phyloP scores from a whole-genome alignment of 169 alveolate species.

The Theileria annulata region DNA sequence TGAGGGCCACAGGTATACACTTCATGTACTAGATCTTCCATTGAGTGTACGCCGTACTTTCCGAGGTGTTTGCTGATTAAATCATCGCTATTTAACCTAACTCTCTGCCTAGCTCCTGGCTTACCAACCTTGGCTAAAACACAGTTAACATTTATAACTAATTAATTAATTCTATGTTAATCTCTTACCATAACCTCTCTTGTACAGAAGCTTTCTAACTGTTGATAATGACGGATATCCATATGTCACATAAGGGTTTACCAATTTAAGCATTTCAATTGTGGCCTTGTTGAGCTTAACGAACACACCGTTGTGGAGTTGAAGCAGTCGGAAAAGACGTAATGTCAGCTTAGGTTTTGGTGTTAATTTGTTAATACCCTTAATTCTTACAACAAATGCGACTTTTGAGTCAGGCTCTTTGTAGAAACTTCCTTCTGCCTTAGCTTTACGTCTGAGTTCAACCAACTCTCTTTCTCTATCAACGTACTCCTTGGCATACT shows the following conservation, averaged over 20 bases:
- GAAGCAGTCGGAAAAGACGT: slow-evolving; percentile 95
- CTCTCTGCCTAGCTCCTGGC: slow-evolving; percentile 78
- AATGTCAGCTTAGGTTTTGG: slow-evolving; percentile 95
- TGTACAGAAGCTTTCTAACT: slow-evolving; percentile 93
- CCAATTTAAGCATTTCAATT: slow-evolving; percentile 93
- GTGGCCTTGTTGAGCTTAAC: slow-evolving; percentile 97
- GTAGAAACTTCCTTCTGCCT: slow-evolving; percentile 74
- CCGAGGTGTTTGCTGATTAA: slow-evolving; percentile 72
- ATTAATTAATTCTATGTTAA: slow-evolving; percentile 31
- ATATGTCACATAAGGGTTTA: slow-evolving; percentile 96
- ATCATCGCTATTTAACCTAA: slow-evolving; percentile 68
- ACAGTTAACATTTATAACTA: slow-evolving; percentile 17
- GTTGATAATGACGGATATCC: slow-evolving; percentile 96
- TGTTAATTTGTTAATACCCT: slow-evolving; percentile 96
- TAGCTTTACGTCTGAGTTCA: slow-evolving; percentile 75
- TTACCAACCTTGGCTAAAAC: slow-evolving; percentile 76
- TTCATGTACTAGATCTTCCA: slow-evolving; percentile 98
- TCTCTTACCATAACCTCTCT: slow-evolving; percentile 92
- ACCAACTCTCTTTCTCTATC: slow-evolving; percentile 66
- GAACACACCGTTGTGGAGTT: slow-evolving; percentile 98
- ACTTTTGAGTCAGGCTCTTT: slow-evolving; percentile 91
- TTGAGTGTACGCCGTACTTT: slow-evolving; percentile 81
- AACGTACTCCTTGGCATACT: slow-evolving; percentile 74
- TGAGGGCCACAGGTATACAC: slow-evolving; percentile 97
- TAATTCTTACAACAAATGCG: slow-evolving; percentile 92